These are phyloP conservation scores for Hura crepitans DNA, from an alignment of 441 rosid species.

Conservation along the genomic window DNA sequence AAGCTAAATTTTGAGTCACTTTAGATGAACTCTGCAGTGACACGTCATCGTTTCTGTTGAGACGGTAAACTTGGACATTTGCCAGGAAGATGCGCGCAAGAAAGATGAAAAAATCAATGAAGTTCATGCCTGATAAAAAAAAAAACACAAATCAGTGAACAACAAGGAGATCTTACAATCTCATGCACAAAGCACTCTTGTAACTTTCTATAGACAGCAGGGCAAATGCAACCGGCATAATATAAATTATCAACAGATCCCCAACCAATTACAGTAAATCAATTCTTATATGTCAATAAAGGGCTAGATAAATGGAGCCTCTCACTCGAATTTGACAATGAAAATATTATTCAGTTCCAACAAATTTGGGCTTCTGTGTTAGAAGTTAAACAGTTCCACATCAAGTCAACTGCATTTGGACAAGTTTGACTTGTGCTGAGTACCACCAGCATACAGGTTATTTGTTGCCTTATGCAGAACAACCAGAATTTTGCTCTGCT, in stretches of 20 bases:
- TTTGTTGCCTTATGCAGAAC: background rate
- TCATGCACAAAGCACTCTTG: background rate
- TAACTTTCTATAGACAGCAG: background rate
- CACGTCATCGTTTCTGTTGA: conserved; percentile 25
- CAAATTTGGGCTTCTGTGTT: background rate
- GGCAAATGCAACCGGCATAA: conserved; percentile 3
- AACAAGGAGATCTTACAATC: background rate
- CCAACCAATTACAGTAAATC: background rate
- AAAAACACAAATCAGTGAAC: conserved; percentile 7
- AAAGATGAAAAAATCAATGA: conserved; percentile 61
- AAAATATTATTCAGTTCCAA: background rate
- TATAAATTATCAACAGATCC: background rate
- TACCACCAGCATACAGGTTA: background rate
- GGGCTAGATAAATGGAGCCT: background rate
- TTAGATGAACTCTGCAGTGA: conserved; percentile 31
- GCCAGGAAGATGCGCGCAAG: conserved; percentile 56
- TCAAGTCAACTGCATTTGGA: background rate
- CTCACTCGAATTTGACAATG: background rate
- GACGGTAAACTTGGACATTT: conserved; percentile 38
- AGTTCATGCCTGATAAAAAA: conserved; percentile 74
- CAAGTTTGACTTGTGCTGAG: background rate
- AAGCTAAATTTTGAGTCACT: conserved; percentile 35
- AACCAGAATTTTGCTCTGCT: background rate
- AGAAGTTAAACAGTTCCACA: background rate
- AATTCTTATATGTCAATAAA: background rate